Evolutionary conservation across 1,284 basidiomycete genomes (phyloP).

Genomic region (Coniferiporia weirii): DNA sequence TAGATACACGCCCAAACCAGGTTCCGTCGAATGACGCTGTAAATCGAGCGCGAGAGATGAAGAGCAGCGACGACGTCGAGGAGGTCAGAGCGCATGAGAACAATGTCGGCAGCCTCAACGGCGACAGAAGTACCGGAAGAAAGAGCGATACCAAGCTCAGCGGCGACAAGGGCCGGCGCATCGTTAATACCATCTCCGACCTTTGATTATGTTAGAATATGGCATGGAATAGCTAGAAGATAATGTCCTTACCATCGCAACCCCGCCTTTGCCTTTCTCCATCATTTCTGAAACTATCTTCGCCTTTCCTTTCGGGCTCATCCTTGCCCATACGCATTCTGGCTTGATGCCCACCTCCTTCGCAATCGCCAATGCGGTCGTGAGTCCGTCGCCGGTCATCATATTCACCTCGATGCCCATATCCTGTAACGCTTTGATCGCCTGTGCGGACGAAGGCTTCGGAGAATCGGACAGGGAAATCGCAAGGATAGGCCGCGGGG

Average conservation of each 20-base stretch:
- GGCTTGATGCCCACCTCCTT: constrained; percentile 79
- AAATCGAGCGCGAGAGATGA: constrained; percentile 86
- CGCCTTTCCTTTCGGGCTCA: constrained; percentile 93
- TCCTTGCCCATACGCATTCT: constrained; percentile 79
- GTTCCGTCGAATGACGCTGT: constrained; percentile 85
- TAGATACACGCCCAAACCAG: constrained; percentile 92
- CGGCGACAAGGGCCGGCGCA: constrained; percentile 92
- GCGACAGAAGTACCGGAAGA: constrained; percentile 95
- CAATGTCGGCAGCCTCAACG: constrained; percentile 96
- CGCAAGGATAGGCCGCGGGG: constrained; percentile 31
- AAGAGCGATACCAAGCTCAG: constrained; percentile 93
- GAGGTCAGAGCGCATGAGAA: constrained; percentile 94
- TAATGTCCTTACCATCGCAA: constrained; percentile 74
- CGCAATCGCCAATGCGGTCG: constrained; percentile 82
- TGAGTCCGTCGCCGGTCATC: constrained; percentile 85
- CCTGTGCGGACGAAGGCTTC: constrained; percentile 77
- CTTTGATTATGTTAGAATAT: constrained; percentile 35
- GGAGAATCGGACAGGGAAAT: constrained; percentile 81
- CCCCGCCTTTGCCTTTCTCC: constrained; percentile 59
- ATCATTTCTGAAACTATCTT: constrained; percentile 76
- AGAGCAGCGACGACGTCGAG: constrained; percentile 96
- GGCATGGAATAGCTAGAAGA: not conserved
- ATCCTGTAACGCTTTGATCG: constrained; percentile 68
- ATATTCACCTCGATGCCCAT: constrained; percentile 91
- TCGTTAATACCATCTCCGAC: constrained; percentile 99